Evolutionary conservation across 2,329 filamentous ascomycete species (phyloP), one percentile per base, ranked within the genome.

Genomic region (Aspergillus sp.): DNA sequence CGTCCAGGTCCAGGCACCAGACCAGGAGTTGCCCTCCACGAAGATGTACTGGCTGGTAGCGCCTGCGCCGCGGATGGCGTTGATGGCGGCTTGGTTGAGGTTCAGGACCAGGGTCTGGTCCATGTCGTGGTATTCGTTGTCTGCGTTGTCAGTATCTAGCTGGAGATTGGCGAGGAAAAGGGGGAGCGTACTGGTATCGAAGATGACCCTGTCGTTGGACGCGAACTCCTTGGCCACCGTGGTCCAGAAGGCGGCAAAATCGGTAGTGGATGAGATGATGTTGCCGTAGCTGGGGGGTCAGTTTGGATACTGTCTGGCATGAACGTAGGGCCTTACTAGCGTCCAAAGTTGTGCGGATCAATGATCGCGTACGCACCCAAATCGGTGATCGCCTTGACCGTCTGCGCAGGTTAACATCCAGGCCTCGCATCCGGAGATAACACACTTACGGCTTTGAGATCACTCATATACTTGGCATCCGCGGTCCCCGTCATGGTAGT

Each of bases 111-210:
- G 76, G 1, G 67, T 69, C 67, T 85, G 81, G 60, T 82, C 79
- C 77, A 85, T 83, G 64, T 79, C 77, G 66, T 86, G 75, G 67
- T 82, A 85, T 74, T 86, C 83, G 67, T 86, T 86, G 77, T 85
- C 61, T 73, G 17, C 17, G 60, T 45, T 9, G 19, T 55, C 33
- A 52, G 19, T 42, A 22, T 7, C 22, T 22, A 7, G 22, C 5
- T 22, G n/a, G 41, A 33, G 9, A 4, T 8, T 3, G 24, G 24
- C 1, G 4, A 8, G 4, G 36, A 46, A 30, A 17, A 13, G 6
- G 20, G 22, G 13, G 13, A 1, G 57, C 45, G 52, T 59, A 69
- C 65, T 85, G 58, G 81, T 85, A 69, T 86, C 82, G 57, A 85
- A 85, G 62, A 86, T 76, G 62, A 86, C 82, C 33, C 75, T 74